Evolutionary conservation across 2,329 filamentous ascomycete species (phyloP).

Genomic region (Diaporthe citri): DNA sequence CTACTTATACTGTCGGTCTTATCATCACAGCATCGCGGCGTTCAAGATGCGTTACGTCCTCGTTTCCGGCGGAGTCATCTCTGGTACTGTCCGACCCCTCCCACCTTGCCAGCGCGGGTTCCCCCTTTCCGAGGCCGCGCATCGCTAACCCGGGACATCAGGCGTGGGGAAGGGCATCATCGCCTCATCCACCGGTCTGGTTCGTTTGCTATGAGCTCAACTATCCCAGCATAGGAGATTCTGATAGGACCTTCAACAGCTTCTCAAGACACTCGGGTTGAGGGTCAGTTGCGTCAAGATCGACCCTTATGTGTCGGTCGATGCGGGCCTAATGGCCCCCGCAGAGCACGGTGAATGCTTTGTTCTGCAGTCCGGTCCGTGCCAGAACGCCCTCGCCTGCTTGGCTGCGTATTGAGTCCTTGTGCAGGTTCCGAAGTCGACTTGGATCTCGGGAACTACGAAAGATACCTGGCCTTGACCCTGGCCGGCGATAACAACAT

Average conservation of each 20-base stretch:
- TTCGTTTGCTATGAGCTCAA: constrained; percentile 23
- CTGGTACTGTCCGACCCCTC: constrained; percentile 35
- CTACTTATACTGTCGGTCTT: not conserved
- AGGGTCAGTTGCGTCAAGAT: constrained; percentile 74
- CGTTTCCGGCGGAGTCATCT: constrained; percentile 41
- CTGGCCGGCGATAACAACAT: constrained; percentile 93
- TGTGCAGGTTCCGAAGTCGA: constrained; percentile 54
- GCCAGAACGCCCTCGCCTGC: not conserved
- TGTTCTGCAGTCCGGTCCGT: constrained; percentile 69
- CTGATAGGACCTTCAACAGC: constrained; percentile 50
- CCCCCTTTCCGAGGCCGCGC: not conserved
- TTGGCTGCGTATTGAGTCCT: constrained; percentile 16
- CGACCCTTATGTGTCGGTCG: constrained; percentile 62
- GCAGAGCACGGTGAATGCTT: constrained; percentile 85
- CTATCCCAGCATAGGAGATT: constrained; percentile 1
- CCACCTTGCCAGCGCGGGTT: constrained; percentile 8
- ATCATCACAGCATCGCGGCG: constrained; percentile 3
- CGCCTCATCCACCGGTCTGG: constrained; percentile 39
- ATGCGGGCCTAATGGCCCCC: constrained; percentile 52
- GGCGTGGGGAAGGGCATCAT: constrained; percentile 42
- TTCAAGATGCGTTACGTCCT: constrained; percentile 42
- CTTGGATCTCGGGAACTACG: constrained; percentile 70
- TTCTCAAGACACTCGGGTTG: constrained; percentile 84
- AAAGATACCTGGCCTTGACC: constrained; percentile 82
- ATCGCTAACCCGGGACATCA: constrained; percentile 33